Percentiles rank a stretch among this genome's conserved stretches.
Conservation (phyloP, 1,284 basidiomycete species). For the Boletellus deceptivus region DNA sequence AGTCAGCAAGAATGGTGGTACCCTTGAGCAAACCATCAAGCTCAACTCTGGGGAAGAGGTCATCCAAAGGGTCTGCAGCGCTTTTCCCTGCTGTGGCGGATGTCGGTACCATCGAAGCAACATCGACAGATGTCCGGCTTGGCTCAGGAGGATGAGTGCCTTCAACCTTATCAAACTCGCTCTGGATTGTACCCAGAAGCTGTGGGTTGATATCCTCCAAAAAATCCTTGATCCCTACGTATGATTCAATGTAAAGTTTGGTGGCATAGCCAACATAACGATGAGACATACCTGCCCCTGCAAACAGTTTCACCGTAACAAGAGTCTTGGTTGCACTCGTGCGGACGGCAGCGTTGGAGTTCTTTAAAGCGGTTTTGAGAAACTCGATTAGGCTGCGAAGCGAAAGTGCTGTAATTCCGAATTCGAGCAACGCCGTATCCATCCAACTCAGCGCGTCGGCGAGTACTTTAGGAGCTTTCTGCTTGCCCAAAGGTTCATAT, state of each 20-base stretch:
- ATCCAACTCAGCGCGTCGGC: constrained; percentile 93
- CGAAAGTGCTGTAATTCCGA: constrained; percentile 87
- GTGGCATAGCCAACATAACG: not conserved
- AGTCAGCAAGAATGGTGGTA: constrained; percentile 80
- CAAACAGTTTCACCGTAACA: constrained; percentile 89
- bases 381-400: constrained; percentile 88
- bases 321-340: constrained; percentile 94
- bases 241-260: constrained; percentile 1
- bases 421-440: constrained; percentile 86
- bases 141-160: constrained; percentile 80
- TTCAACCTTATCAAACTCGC: constrained; percentile 94
- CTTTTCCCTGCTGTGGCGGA: constrained; percentile 42
- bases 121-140: constrained; percentile 72
- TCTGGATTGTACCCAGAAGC: constrained; percentile 85
- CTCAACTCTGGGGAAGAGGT: constrained; percentile 94
- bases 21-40: constrained; percentile 85
- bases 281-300: constrained; percentile 73
- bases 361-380: constrained; percentile 83
- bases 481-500: constrained; percentile 88
- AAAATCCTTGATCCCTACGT: constrained; percentile 83
- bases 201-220: constrained; percentile 95
- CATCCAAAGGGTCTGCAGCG: constrained; percentile 76
- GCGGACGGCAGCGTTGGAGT: constrained; percentile 92
- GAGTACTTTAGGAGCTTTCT: constrained; percentile 96
- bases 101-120: constrained; percentile 49